phyloP scores from a whole-genome alignment of 768 basidiomycete genomes.

The Lactarius quietus region DNA sequence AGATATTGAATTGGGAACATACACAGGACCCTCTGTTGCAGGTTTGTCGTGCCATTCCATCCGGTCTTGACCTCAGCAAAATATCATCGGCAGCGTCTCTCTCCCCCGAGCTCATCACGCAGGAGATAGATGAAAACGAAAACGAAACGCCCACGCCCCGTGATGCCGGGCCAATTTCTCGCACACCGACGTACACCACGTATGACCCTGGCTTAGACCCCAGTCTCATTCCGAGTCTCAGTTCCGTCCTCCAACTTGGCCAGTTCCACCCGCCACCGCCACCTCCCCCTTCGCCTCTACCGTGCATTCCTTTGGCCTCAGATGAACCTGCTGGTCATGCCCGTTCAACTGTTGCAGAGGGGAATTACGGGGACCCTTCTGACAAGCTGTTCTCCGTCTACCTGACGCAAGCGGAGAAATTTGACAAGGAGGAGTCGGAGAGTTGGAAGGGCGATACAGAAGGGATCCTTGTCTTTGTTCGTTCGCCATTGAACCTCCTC shows the following conservation, averaged over 20 bases:
- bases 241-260: neutral
- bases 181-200: constrained; percentile 15
- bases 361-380: constrained; percentile 17
- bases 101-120: neutral
- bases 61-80: neutral
- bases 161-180: neutral
- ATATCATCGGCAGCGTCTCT: neutral
- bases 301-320: neutral
- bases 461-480: constrained; percentile 27
- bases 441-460: constrained; percentile 27
- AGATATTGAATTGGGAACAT: constrained; percentile 12
- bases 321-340: neutral
- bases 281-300: neutral
- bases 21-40: neutral
- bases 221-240: neutral
- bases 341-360: neutral
- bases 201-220: neutral
- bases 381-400: constrained; percentile 23
- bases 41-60: neutral
- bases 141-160: neutral
- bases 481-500: neutral
- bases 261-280: neutral
- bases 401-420: constrained; percentile 22
- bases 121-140: neutral
- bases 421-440: constrained; percentile 20